Evolutionary conservation across 257 asterid species (phyloP).

Genomic region (Solanum chilense): DNA sequence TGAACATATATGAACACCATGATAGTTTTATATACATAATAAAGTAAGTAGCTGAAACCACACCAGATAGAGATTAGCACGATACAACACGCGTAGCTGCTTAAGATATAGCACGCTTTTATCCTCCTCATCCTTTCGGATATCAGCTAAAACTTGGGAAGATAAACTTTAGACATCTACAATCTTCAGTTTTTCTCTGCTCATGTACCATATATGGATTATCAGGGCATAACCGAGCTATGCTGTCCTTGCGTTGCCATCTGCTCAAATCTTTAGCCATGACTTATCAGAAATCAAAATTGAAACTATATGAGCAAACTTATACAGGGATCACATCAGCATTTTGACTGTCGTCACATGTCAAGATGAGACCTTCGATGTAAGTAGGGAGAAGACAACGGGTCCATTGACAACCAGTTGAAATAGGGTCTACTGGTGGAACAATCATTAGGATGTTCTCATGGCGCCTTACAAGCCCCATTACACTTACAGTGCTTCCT

Average conservation of each 20-base stretch:
- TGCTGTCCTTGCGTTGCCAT: background rate
- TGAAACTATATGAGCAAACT: background rate
- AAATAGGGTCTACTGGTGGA: conserved; percentile 40
- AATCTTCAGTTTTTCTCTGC: background rate
- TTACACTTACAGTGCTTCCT: conserved; percentile 51
- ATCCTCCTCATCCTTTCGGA: background rate
- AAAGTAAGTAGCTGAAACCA: background rate
- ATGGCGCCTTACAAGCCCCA: conserved; percentile 44
- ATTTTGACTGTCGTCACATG: conserved; percentile 19
- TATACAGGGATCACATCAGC: conserved; percentile 47
- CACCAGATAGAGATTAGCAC: background rate
- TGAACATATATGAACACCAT: background rate
- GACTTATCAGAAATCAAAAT: background rate
- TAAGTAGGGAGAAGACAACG: conserved; percentile 30
- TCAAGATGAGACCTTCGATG: conserved; percentile 30
- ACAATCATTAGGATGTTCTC: conserved; percentile 53
- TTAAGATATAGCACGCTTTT: background rate
- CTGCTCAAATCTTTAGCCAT: background rate
- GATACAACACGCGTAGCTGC: background rate
- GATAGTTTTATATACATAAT: background rate
- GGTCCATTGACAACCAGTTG: conserved; percentile 41
- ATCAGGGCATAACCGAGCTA: background rate
- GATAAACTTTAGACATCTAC: background rate
- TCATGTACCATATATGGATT: background rate
- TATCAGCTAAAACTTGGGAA: background rate